A percentile compares a stretch with the other conserved stretches of the same genome.
Conservation (phyloP, 1,284 basidiomycete species). For the Trametes polyzona region DNA sequence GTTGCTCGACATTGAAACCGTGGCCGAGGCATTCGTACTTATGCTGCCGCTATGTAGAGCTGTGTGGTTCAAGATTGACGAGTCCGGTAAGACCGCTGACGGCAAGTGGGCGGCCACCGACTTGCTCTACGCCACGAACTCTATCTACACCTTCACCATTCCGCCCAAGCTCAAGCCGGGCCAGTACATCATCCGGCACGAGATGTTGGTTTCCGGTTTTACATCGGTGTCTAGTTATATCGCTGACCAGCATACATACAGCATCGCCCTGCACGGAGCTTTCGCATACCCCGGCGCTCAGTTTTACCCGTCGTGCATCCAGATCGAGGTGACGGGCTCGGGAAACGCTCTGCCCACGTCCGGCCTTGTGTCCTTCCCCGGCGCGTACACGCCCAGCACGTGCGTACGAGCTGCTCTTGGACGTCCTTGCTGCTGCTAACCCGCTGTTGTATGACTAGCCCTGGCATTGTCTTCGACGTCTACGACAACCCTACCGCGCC, state of each 20-base stretch:
- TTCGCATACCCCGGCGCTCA: conserved; percentile 28
- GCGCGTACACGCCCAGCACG: conserved; percentile 50
- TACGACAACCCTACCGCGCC: conserved; percentile 25
- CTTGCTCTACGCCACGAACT: conserved; percentile 42
- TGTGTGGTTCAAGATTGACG: conserved; percentile 54
- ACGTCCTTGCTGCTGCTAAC: no score
- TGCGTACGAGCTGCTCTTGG: conserved; percentile 36
- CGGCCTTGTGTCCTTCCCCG: conserved; percentile 54
- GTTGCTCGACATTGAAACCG: conserved; percentile 16
- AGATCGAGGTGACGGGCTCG: conserved; percentile 53
- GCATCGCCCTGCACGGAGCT: conserved; percentile 47
- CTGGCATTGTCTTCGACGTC: conserved; percentile 29
- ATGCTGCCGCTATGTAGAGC: conserved; percentile 30
- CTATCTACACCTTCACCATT: conserved; percentile 50
- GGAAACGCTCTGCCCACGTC: conserved; percentile 50
- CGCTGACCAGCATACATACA: conserved; percentile 14
- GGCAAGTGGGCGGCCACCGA: conserved; percentile 51
- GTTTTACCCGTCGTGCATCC: conserved; percentile 54
- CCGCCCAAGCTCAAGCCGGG: conserved; percentile 47
- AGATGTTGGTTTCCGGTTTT: conserved; percentile 38
- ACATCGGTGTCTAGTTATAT: neutral
- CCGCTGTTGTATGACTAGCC: no score
- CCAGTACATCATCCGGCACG: conserved; percentile 55
- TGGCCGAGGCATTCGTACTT: neutral
- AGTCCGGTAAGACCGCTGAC: conserved; percentile 47